A percentile compares a stretch with the other conserved stretches of the same genome.
Conservation (phyloP, 306 rosid species). For the Glycyrrhiza uralensis region DNA sequence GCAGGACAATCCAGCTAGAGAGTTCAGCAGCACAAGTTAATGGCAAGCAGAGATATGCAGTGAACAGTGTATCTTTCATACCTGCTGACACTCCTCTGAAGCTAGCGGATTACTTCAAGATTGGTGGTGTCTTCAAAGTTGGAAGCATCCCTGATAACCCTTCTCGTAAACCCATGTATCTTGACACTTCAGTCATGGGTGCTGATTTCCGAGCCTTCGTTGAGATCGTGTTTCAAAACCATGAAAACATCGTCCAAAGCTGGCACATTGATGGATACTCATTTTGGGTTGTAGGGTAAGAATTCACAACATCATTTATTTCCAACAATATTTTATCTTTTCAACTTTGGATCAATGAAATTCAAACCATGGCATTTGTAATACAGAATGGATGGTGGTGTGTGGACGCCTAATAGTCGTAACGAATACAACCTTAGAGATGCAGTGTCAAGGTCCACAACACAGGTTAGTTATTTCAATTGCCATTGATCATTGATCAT, state of each 20-base stretch:
- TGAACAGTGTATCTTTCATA: constrained; percentile 68
- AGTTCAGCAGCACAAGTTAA: constrained; percentile 74
- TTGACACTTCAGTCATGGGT: constrained; percentile 84
- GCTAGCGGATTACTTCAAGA: constrained; percentile 83
- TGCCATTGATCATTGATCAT: neutral
- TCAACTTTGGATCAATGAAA: neutral
- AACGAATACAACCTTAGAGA: constrained; percentile 71
- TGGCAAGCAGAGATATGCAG: constrained; percentile 77
- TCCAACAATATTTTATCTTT: neutral
- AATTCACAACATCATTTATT: neutral
- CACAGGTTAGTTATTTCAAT: constrained; percentile 54
- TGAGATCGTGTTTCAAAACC: constrained; percentile 80
- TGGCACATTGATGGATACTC: constrained; percentile 88
- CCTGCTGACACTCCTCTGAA: constrained; percentile 81
- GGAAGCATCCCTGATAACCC: constrained; percentile 80
- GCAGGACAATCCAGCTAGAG: constrained; percentile 57
- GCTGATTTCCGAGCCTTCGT: constrained; percentile 77
- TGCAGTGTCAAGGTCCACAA: constrained; percentile 77
- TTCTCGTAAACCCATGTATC: constrained; percentile 48
- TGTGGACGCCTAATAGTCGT: constrained; percentile 71
- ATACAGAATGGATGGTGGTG: constrained; percentile 87
- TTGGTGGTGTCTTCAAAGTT: constrained; percentile 59
- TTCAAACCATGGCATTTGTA: neutral
- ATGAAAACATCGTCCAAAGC: constrained; percentile 65
- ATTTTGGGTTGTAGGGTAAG: constrained; percentile 98